These are phyloP conservation scores for Hygrophorus russula DNA, from an alignment of 768 basidiomycete genomes.

Conservation along the genomic window DNA sequence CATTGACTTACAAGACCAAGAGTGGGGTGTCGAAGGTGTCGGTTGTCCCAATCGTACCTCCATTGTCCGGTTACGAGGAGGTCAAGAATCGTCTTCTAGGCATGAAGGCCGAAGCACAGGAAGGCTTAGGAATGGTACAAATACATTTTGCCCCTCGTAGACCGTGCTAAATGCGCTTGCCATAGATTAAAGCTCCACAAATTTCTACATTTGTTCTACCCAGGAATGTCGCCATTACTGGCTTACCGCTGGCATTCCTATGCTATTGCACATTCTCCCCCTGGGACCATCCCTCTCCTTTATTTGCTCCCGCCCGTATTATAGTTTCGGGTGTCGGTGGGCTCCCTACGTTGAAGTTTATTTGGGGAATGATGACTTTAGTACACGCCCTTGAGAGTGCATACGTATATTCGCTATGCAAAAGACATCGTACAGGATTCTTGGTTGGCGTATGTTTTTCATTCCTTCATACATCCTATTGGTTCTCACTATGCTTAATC, in stretches of 20 bases:
- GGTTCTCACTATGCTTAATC: not conserved
- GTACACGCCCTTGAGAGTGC: slow-evolving; percentile 35
- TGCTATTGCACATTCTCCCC: slow-evolving; percentile 15
- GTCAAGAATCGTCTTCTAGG: slow-evolving; percentile 70
- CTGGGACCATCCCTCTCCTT: slow-evolving; percentile 14
- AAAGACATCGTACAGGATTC: slow-evolving; percentile 37
- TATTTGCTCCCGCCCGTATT: slow-evolving; percentile 22
- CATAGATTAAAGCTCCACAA: slow-evolving; percentile 50
- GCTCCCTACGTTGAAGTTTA: slow-evolving; percentile 13
- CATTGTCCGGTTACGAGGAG: slow-evolving; percentile 63
- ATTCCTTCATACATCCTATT: not conserved
- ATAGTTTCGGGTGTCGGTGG: slow-evolving; percentile 21
- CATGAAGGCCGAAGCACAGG: slow-evolving; percentile 77
- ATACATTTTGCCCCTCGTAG: not conserved
- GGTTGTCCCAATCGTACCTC: slow-evolving; percentile 55
- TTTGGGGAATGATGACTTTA: slow-evolving; percentile 21
- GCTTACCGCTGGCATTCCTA: slow-evolving; percentile 23
- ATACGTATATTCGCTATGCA: slow-evolving; percentile 36
- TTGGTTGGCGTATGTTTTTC: slow-evolving; percentile 22
- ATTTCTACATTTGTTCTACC: slow-evolving; percentile 47
- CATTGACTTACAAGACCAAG: slow-evolving; percentile 49
- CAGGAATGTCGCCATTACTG: slow-evolving; percentile 11
- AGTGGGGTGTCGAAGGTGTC: slow-evolving; percentile 35
- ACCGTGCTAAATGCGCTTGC: not conserved
- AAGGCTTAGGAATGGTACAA: slow-evolving; percentile 68